Evolutionary conservation across 2,329 filamentous ascomycete genomes (phyloP).

Genomic region (Neopestalotiopsis clavispora): DNA sequence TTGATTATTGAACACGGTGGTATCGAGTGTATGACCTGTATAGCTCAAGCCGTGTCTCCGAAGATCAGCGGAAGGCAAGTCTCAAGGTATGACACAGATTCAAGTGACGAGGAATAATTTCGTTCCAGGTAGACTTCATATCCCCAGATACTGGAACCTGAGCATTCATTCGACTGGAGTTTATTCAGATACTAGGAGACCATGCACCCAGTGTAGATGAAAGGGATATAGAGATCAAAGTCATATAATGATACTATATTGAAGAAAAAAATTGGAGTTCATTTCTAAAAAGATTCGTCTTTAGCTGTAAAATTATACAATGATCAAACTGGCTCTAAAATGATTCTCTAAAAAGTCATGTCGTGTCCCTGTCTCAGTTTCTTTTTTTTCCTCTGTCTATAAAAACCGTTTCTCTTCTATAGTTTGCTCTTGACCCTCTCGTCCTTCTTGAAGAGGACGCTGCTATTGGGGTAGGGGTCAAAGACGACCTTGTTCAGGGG

Average conservation of each 20-base stretch:
- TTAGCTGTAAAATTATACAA: neutral
- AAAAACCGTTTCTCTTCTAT: slow-evolving; percentile 31
- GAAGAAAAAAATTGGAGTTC: neutral
- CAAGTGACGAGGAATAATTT: neutral
- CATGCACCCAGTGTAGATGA: too few relatives aligned
- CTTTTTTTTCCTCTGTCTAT: neutral
- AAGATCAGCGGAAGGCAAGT: too few relatives aligned
- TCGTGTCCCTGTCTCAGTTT: neutral
- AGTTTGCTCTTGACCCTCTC: slow-evolving; percentile 55
- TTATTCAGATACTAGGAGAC: too few relatives aligned
- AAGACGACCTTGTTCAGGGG: slow-evolving; percentile 74
- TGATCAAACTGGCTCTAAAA: neutral
- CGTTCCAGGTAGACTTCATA: neutral
- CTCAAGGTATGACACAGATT: too few relatives aligned
- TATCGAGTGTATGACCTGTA: too few relatives aligned
- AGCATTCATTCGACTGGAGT: too few relatives aligned
- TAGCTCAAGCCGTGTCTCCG: too few relatives aligned
- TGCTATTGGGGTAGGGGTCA: slow-evolving; percentile 72
- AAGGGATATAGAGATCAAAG: too few relatives aligned
- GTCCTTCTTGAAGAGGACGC: slow-evolving; percentile 65
- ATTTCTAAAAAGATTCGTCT: neutral
- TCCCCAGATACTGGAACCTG: neutral
- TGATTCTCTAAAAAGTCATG: neutral
- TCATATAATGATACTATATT: neutral
- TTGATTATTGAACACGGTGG: too few relatives aligned